A percentile compares a stretch with the other conserved stretches of the same genome.
Conservation (phyloP, 352 stramenopile species). For the Peronospora farinosa region DNA sequence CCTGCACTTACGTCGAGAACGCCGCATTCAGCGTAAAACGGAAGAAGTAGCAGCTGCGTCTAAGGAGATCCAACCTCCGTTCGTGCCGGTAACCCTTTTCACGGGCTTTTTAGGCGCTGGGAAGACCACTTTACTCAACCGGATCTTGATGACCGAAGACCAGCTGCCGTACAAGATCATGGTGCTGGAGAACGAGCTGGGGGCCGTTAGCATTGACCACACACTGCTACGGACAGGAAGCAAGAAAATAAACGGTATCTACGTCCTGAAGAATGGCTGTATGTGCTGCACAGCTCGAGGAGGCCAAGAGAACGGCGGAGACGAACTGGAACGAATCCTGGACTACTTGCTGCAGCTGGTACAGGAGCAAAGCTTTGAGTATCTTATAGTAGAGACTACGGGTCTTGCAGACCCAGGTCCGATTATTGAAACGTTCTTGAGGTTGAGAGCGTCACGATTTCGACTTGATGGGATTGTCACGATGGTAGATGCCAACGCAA, state of each 20-base stretch:
- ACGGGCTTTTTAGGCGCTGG: slow-evolving; percentile 92
- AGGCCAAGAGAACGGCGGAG: slow-evolving; percentile 80
- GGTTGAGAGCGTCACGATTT: slow-evolving; percentile 85
- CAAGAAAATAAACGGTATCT: slow-evolving; percentile 79
- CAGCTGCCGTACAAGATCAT: slow-evolving; percentile 91
- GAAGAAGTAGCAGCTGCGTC: slow-evolving; percentile 27
- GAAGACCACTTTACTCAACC: slow-evolving; percentile 95
- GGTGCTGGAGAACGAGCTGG: slow-evolving; percentile 89
- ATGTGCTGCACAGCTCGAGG: slow-evolving; percentile 93
- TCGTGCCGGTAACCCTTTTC: slow-evolving; percentile 88
- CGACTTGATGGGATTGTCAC: slow-evolving; percentile 94
- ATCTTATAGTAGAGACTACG: slow-evolving; percentile 95
- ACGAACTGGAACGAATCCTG: slow-evolving; percentile 89
- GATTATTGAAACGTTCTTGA: slow-evolving; percentile 96
- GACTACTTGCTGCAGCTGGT: slow-evolving; percentile 69
- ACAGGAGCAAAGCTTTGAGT: slow-evolving; percentile 89
- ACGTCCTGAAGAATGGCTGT: slow-evolving; percentile 97
- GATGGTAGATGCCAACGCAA: slow-evolving; percentile 88
- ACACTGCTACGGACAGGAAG: slow-evolving; percentile 33
- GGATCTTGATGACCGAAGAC: slow-evolving; percentile 84
- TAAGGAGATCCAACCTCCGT: neutral
- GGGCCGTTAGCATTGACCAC: slow-evolving; percentile 67
- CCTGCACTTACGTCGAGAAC: slow-evolving; percentile 53
- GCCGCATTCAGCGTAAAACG: slow-evolving; percentile 59
- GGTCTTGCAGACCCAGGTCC: slow-evolving; percentile 93